A percentile compares a stretch with the other conserved stretches of the same genome.
Conservation (phyloP, 495 filamentous ascomycete species). For the Podospora sp. region DNA sequence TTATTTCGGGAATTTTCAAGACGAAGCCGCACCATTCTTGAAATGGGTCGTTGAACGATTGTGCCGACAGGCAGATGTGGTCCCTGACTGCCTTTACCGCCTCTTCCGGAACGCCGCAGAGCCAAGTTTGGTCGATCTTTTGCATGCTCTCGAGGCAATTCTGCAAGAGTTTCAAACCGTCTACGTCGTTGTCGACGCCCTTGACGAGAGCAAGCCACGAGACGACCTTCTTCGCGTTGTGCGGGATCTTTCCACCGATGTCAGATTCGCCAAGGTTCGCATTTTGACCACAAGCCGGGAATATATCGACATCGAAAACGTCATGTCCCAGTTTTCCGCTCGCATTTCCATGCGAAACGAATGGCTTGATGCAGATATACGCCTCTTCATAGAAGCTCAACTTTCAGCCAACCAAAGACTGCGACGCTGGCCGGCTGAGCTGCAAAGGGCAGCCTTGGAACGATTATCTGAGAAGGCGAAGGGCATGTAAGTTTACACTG, state of each 20-base stretch:
- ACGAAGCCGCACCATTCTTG: no score
- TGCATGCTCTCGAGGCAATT: background rate
- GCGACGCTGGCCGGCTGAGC: background rate
- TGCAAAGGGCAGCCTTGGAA: no score
- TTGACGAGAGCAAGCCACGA: background rate
- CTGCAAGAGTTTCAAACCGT: background rate
- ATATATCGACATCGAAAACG: constrained; percentile 10
- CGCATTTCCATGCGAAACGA: constrained; percentile 1
- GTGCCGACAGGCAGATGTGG: constrained; percentile 27
- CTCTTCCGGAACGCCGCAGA: constrained; percentile 13
- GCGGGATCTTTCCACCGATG: background rate
- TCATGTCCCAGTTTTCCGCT: constrained; percentile 1
- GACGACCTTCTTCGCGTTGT: background rate
- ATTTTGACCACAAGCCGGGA: constrained; percentile 3
- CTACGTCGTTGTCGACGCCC: background rate
- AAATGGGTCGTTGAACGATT: no score
- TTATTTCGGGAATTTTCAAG: no score
- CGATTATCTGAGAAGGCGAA: background rate
- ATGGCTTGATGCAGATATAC: background rate
- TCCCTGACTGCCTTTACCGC: constrained; percentile 26
- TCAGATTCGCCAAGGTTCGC: background rate
- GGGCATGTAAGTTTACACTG: no score
- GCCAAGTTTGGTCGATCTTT: constrained; percentile 1
- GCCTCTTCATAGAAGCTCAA: background rate
- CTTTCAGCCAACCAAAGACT: background rate